Base-by-base conservation (phyloP, 805 yeast genomes). In the Barnettozyma siamensis region DNA sequence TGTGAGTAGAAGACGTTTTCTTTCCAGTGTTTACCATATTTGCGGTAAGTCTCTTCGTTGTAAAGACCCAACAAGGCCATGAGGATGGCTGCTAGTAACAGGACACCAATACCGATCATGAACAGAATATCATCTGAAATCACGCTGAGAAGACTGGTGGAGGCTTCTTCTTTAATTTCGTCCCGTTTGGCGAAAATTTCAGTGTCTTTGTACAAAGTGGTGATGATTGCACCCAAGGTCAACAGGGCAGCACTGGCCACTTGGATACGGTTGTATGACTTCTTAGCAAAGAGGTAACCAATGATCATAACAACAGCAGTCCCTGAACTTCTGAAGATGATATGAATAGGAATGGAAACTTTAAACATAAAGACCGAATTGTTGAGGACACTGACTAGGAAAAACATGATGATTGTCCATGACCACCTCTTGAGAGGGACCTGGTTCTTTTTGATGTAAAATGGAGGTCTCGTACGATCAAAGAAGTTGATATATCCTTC, bases 1-100 rank as follows among this genome's bases (percentile, higher is more conserved):
- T 80, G 85, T 13, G 75, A 67, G 58, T 76, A 81, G 51, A 83
- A 83, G 34, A 83, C 55, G 28, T 73, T 69, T 49, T 83, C 88
- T 41, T 71, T 64, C 89, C 89, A 83, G 39, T 72, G 71, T 41
- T 67, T 67, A 6, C 84, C 83, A 53, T 78, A 75, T 17, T 48
- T 50, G 12, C 56, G 56, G 50, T 65, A 73, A 0, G 80, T 69
- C 37, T 57, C 58, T 51, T 83, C 88, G 32, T 71, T 71, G 53
- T 73, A 69, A 16, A 80, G 65, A 1, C 84, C 81, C 63, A 77
- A 66, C n/a, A 78, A 49, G 0, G 86, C 75, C 11, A 73, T 68
- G 10, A 79, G 47, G 0, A 75, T 51, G 7, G 81, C 73, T 0
- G 84, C 71, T 2, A 72, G 30, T 3, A 69, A 37, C 9, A 80